Conservation (phyloP, 202 grass and related monocot species). For the Setaria italica region DNA sequence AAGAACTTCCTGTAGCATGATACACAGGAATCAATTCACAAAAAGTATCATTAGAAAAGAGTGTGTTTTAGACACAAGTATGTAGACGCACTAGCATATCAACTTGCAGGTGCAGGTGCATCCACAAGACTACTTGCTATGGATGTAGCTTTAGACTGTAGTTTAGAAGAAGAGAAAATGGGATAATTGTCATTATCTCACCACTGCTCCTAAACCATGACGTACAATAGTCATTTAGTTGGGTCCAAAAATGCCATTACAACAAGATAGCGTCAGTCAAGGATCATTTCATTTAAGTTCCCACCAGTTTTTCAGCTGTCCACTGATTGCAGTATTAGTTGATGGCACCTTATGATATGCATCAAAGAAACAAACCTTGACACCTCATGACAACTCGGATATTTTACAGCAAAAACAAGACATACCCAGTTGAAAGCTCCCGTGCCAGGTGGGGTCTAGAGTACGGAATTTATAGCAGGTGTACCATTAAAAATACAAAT, state of each 20-base stretch:
- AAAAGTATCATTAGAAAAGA: constrained; percentile 1
- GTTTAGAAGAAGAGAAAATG: constrained; percentile 18
- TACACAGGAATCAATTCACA: constrained; percentile 19
- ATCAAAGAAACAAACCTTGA: constrained; percentile 9
- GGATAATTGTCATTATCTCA: constrained; percentile 13
- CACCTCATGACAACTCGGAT: constrained; percentile 2
- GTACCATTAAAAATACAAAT: background rate
- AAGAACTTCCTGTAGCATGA: constrained; percentile 76
- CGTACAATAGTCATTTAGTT: constrained; percentile 32
- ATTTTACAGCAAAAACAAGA: background rate
- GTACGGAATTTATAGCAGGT: background rate
- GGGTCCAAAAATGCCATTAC: background rate
- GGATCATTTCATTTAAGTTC: constrained; percentile 32
- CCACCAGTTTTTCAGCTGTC: constrained; percentile 21
- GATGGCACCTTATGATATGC: constrained; percentile 3
- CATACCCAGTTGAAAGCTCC: background rate
- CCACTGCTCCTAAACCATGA: background rate
- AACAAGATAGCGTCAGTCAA: constrained; percentile 21
- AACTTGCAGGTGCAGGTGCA: background rate
- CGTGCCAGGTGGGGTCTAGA: no score
- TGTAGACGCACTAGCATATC: constrained; percentile 29
- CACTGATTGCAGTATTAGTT: background rate
- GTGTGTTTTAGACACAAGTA: constrained; percentile 9
- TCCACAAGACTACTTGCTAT: background rate
- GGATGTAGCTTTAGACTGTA: constrained; percentile 13